Base-by-base conservation (phyloP, 345 rosid species). In the Moricandia arvensis region DNA sequence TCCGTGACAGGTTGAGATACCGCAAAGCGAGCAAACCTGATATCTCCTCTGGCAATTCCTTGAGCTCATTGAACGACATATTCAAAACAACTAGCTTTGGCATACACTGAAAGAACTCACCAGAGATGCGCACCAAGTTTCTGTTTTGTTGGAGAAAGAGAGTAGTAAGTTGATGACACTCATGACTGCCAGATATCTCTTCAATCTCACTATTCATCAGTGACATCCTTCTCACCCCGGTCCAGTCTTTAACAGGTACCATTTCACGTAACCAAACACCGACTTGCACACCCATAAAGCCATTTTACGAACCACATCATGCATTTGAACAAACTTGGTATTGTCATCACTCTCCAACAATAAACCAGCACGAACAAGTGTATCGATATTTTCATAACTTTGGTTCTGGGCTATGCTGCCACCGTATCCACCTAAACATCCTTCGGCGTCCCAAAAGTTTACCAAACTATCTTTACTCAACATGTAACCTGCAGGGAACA, bases 1-100 rank as follows among this genome's bases (percentile, higher is more conserved):
- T 80, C 17, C 8, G 15, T 9, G 65, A 43, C 49, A 66, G 35
- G 27, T 51, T 41, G 26, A 41, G 83, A 73, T 66, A 75, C 18
- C 35, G 75, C 58, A 47, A 64, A 7, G 68, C 38, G 45, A 57
- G 3, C 53, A 69, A 18, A 34, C 30, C 10, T 58, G 79, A 69
- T 16, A 69, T 76, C 45, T 65, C 7, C 13, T 65, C 13, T 0
- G 69, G 69, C 69, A 65, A n/a, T 26, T 27, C 69, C 69, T n/a
- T 5, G 37, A 65, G 69, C 37, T 65, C 58, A 16, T 7, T 65
- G 34, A n/a, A 49, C 0, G 69, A 65, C 57, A 65, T 13, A 8
- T 65, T n/a, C 35, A 65, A 26, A 13, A 45, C 69, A 65, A 10
- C 57, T 26, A 65, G 57, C 35, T 6, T 43, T 26, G 57, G 69